Evolutionary conservation across 495 filamentous ascomycete species (phyloP).

Genomic region (Tuber microsphaerosporum): DNA sequence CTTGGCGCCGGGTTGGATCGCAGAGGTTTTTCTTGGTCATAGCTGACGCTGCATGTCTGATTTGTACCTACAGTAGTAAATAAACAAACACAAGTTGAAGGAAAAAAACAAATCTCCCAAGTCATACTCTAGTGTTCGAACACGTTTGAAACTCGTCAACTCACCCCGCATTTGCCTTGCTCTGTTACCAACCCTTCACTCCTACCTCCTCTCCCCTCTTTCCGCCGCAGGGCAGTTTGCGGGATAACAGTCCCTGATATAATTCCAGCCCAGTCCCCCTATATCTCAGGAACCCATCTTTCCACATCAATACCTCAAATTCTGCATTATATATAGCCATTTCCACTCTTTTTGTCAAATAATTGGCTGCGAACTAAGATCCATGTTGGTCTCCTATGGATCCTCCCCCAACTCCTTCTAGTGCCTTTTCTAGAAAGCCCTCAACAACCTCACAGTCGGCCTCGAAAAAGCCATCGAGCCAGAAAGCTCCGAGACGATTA

Average conservation of each 20-base stretch:
- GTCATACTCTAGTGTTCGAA: neutral
- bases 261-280: neutral
- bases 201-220: neutral
- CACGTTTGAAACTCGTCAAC: neutral
- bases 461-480: neutral
- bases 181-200: neutral
- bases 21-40: no score
- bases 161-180: constrained; percentile 1
- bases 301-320: neutral
- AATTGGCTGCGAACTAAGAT: constrained; percentile 9
- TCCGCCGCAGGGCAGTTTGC: neutral
- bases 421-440: constrained; percentile 6
- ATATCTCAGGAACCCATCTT: neutral
- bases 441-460: constrained; percentile 3
- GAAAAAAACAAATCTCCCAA: neutral
- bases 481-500: constrained; percentile 14
- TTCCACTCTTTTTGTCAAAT: neutral
- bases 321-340: neutral
- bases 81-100: no score
- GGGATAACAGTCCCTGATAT: neutral
- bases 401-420: constrained; percentile 15
- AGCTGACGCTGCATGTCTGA: no score
- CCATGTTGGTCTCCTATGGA: constrained; percentile 29
- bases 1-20: no score
- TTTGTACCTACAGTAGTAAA: no score